Evolutionary conservation across 1,284 basidiomycete species (phyloP), one percentile per base, ranked within the genome.

Genomic region (Boletus smithii): DNA sequence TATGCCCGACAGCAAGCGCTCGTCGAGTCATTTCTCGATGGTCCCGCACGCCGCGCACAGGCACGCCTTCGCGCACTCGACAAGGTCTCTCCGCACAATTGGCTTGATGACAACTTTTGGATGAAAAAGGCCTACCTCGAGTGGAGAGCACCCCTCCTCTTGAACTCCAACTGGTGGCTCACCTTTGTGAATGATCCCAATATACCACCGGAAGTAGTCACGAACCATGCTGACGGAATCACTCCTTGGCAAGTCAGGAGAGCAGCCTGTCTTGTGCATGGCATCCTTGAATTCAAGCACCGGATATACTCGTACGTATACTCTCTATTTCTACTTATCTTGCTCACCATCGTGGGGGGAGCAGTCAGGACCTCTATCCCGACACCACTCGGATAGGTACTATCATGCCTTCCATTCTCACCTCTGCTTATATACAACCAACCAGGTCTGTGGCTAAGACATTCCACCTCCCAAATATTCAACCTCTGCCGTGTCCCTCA

Each of bases 141-240:
- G 69, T 92, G 87, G 85, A 81, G 95, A 37, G 81, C 82, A 1
- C 92, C 95, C 0, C 73, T 98, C 26, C 74, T 92, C 49, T 71
- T 99, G 61, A 91, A 98, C 70, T 95, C 93, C 8, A 97, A 98
- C 64, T 98, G 95, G 95, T 98, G 95, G 95, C 75, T 97, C 36
- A 77, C 91, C n/a, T 90, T 95, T 63, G 68, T 72, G 34, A 79
- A 90, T 53, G 85, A 88, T 53, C 60, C 69, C 1, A 69, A 60
- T 20, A 71, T 87, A 16, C 81, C 83, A 1, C 57, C 62, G 8
- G 59, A 69, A 11, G 74, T 76, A 1, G 64, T 76, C 20, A 63
- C 61, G 2, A 69, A 66, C 54, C 62, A 66, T 50, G 52, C 61
- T 56, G 67, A 44, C 59, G 78, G 81, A 23, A 79, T 86, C 47